phyloP scores from a whole-genome alignment of 805 yeast species.

The Schizosaccharomyces cryophilus region DNA sequence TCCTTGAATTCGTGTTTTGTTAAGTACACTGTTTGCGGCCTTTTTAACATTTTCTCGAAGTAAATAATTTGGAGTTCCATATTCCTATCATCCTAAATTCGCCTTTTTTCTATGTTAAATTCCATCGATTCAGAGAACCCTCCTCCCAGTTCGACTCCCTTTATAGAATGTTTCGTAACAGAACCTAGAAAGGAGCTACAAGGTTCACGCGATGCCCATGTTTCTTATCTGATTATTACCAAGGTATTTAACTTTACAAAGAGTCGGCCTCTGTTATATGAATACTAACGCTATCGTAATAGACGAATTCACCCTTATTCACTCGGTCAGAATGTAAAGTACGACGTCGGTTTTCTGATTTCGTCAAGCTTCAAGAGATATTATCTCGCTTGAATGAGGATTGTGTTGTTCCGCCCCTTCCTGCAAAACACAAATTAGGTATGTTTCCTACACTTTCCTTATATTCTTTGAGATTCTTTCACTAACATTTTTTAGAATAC shows the following conservation, averaged over 20 bases:
- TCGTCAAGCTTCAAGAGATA: conserved; percentile 51
- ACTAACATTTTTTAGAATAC: conserved; percentile 26
- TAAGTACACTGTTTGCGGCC: too few relatives aligned
- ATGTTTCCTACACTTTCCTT: background rate
- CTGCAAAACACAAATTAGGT: conserved; percentile 60
- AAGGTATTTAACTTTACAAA: background rate
- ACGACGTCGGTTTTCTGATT: conserved; percentile 70
- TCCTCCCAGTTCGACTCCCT: background rate
- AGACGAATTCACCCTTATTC: conserved; percentile 37
- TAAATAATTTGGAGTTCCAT: too few relatives aligned
- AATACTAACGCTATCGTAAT: background rate
- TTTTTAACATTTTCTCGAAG: too few relatives aligned
- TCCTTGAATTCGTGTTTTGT: too few relatives aligned
- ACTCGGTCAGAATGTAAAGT: conserved; percentile 22
- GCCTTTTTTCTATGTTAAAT: background rate
- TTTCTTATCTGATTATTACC: conserved; percentile 34
- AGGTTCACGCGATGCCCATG: conserved; percentile 43
- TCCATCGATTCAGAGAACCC: background rate
- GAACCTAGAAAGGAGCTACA: conserved; percentile 50
- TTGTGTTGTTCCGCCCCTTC: conserved; percentile 73
- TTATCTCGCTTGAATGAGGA: conserved; percentile 61
- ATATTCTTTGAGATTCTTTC: background rate
- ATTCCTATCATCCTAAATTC: too few relatives aligned
- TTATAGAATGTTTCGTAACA: conserved; percentile 3
- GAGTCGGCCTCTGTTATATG: too few relatives aligned